Evolutionary conservation across 495 filamentous ascomycete species (phyloP).

Genomic region (Friedmanniomyces endolithicus): DNA sequence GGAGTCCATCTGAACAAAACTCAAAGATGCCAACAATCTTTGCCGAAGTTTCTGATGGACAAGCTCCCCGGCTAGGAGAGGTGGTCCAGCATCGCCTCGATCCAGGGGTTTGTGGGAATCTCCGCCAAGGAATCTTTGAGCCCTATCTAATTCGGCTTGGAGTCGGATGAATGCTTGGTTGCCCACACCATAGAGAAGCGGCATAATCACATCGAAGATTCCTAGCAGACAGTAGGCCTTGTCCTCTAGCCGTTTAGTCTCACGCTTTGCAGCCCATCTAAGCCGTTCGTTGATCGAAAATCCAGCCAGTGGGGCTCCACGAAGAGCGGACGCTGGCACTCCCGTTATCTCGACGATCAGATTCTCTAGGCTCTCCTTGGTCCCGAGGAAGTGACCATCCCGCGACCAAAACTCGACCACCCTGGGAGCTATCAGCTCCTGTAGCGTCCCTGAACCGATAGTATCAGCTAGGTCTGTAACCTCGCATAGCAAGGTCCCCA

Average conservation of each 20-base stretch:
- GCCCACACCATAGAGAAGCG: constrained; percentile 15
- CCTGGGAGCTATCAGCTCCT: constrained; percentile 9
- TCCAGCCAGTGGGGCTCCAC: neutral
- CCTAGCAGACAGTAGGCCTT: constrained; percentile 13
- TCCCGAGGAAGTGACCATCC: constrained; percentile 1
- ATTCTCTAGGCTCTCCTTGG: neutral
- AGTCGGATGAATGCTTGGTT: too few species aligned
- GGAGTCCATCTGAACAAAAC: constrained; percentile 3
- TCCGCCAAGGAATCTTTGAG: too few species aligned
- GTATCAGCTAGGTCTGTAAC: too few species aligned
- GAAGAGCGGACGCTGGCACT: neutral
- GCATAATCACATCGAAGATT: constrained; percentile 12
- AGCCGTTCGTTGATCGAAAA: neutral
- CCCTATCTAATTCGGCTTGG: too few species aligned
- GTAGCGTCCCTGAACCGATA: too few species aligned
- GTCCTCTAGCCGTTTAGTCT: constrained; percentile 8
- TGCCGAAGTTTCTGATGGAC: too few species aligned
- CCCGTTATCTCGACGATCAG: neutral
- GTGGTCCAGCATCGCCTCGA: too few species aligned
- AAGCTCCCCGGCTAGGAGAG: too few species aligned
- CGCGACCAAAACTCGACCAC: constrained; percentile 4
- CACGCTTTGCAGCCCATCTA: neutral
- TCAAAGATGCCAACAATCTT: too few species aligned
- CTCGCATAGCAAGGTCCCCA: too few species aligned
- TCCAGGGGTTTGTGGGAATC: too few species aligned